Base-by-base conservation (phyloP, 371 early-diverging fungal genomes). In the Saksenaea oblongispora region DNA sequence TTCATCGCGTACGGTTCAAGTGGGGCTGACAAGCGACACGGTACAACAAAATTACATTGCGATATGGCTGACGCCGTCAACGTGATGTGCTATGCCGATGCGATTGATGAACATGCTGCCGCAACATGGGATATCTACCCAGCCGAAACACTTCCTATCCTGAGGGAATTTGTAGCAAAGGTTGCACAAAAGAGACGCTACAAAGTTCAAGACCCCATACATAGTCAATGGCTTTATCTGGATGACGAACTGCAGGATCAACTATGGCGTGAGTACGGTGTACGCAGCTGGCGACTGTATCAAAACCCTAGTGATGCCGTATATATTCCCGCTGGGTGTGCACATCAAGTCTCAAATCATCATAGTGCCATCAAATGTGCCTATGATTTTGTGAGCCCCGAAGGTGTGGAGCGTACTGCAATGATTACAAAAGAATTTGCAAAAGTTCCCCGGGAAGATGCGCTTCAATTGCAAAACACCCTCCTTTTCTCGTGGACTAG, bases 1-100 rank as follows among this genome's bases (percentile, higher is more conserved):
- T 89, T 90, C 65, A 85, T 84, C 41, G 88, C 91, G 0, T 87
- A 87, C 59, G 88, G 83, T 1, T 80, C 84, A 2, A 70, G 61
- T 27, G 76, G 74, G 5, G 70, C 58, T 10, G 64, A 68, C 2
- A 62, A 69, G 10, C 78, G 81, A 7, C 61, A 62, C 4, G 90
- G 91, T 34, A 88, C 90, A 0, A 90, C 91, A 1, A 86, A 83
- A 24, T 70, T 92, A 27, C 89, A 90, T 57, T 78, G 88, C 58
- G 92, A 92, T 61, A 84, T 89, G 79, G 84, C 91, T 0, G 93
- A 91, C 61, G 89, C 91, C 0, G 87, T 91, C 34, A 92, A 91
- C 57, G 72, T 91, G 17, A 87, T 92, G 87, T 76, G 79, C 22
- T 81, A 87, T 47, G 75, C 85, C 0, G 61, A 62, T 7, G 18